Base-by-base conservation (phyloP, 352 stramenopile genomes). In the Plasmopara viticola region DNA sequence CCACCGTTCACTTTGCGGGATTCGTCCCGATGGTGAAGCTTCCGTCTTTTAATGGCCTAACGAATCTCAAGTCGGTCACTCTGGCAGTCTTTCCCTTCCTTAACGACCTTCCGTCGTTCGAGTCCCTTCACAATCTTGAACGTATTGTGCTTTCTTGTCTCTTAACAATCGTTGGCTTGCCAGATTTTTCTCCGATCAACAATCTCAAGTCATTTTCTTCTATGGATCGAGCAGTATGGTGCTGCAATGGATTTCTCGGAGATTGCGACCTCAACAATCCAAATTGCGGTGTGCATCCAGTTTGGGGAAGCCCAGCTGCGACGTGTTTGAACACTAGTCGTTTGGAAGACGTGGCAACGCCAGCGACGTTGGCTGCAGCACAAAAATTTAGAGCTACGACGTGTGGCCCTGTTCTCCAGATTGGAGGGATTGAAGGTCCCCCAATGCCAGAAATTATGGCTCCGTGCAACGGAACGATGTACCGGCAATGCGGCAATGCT, bases 171-270 rank as follows among this genome's bases (percentile, higher is more conserved):
- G 1, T 25, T 1, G 20, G 20, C 20, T 25, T 25, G 3, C 20
- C 20, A 25, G 20, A 25, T 25, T 25, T 25, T 25, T 25, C 20
- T 25, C 20, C 20, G 20, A 25, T 25, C 3, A 3, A 25, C 20
- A 25, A 25, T 25, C 20, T 25, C 20, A 25, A 25, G 20, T 25
- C 20, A 25, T 25, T 25, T 3, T 25, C 20, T 25, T 25, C 20
- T 1, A 0, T 29, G 6, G 51, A 60, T 41, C 56, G 51, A 13
- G 51, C 52, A 0, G 37, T 30, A n/a, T 63, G 42, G 39, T 72
- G 60, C 51, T 72, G 67, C 53, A 70, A 72, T 25, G 67, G 64
- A 2, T 72, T 75, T 18, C 25, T 65, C 0, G 54, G 66, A 2
- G 2, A 15, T 0, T 74, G 60, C 12, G 15, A 70, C 9, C 38